These are phyloP conservation scores for Aspergillus affinis DNA, from an alignment of 495 filamentous ascomycete species.

Conservation along the genomic window DNA sequence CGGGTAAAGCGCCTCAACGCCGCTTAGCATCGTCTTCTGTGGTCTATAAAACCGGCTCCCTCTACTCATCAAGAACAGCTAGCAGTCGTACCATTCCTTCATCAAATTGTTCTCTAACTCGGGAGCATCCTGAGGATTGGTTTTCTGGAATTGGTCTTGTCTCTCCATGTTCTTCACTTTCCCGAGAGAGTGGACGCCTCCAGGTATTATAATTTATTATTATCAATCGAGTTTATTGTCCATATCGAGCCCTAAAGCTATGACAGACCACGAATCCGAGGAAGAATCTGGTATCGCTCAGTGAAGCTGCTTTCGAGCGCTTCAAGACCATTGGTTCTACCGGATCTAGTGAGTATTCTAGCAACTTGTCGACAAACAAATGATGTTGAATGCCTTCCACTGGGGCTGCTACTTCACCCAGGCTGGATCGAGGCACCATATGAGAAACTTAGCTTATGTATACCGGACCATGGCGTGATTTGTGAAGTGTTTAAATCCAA, in stretches of 20 bases:
- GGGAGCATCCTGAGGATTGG: neutral
- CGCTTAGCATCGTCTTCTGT: too few species aligned
- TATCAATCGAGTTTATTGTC: slow-evolving; percentile 3
- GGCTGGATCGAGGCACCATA: neutral
- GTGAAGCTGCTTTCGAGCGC: slow-evolving; percentile 2
- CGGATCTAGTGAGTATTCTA: too few species aligned
- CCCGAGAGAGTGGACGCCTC: slow-evolving; percentile 1
- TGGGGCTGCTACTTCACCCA: slow-evolving; percentile 1
- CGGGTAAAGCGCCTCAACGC: too few species aligned
- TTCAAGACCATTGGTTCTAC: too few species aligned
- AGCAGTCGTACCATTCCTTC: slow-evolving; percentile 1
- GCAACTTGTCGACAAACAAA: too few species aligned
- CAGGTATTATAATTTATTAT: slow-evolving; percentile 2
- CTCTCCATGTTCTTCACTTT: slow-evolving; percentile 3
- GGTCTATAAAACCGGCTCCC: too few species aligned
- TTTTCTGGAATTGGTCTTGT: slow-evolving; percentile 3
- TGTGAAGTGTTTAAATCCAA: neutral
- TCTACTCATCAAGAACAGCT: slow-evolving; percentile 4
- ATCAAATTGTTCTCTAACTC: slow-evolving; percentile 1
- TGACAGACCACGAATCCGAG: neutral
- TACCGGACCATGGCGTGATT: neutral
- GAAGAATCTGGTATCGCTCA: neutral
- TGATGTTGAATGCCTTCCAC: neutral
- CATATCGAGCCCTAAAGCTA: slow-evolving; percentile 3
- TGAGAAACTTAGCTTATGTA: neutral